Percentiles rank a stretch among this genome's conserved stretches.
These are phyloP conservation scores for Entamoeba histolytica DNA, from an alignment of 208 protist species.

Conservation along the genomic window DNA sequence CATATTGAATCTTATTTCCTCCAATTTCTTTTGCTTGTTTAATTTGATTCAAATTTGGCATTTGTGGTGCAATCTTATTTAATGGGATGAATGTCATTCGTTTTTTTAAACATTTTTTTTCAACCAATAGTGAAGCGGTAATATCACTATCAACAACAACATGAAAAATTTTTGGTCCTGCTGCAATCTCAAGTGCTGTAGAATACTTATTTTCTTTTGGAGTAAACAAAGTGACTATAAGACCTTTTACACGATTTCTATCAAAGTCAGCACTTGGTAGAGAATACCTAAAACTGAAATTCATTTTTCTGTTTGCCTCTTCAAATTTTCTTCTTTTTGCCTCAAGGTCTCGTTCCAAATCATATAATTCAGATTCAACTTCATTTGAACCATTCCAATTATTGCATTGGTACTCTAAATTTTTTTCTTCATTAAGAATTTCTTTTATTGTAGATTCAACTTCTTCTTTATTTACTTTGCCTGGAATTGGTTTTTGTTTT, in stretches of 20 bases:
- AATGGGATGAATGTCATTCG: constrained; percentile 89
- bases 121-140: constrained; percentile 66
- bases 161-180: constrained; percentile 11
- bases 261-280: background rate
- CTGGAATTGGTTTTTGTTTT: background rate
- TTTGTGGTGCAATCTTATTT: constrained; percentile 54
- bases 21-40: background rate
- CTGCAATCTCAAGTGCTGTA: constrained; percentile 11
- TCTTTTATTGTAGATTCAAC: background rate
- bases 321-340: background rate
- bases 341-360: background rate
- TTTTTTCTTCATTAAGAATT: background rate
- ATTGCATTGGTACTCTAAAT: background rate
- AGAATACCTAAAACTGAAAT: background rate
- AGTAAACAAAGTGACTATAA: background rate
- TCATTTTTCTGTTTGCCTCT: background rate
- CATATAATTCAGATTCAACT: background rate
- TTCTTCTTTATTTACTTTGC: background rate
- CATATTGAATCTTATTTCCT: constrained; percentile 13
- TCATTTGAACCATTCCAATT: background rate
- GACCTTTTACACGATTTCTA: background rate
- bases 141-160: constrained; percentile 51
- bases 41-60: background rate
- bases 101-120: constrained; percentile 49
- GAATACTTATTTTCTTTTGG: background rate